A percentile compares a stretch with the other conserved stretches of the same genome.
phyloP scores from a whole-genome alignment of 352 stramenopile genomes.

The Phytophthora sojae region DNA sequence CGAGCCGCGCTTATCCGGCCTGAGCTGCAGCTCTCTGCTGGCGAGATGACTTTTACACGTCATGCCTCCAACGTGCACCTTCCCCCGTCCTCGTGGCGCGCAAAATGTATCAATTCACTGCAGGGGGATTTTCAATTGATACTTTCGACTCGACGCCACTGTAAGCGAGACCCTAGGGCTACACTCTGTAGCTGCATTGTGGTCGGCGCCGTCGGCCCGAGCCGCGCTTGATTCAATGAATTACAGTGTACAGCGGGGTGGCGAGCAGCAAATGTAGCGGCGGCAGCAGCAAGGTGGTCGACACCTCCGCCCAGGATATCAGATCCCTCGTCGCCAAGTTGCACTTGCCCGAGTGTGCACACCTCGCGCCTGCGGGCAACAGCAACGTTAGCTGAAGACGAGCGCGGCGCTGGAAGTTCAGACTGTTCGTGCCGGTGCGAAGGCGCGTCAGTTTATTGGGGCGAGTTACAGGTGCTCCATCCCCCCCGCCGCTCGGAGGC shows the following conservation, averaged over 20 bases:
- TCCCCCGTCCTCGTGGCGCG: slow-evolving; percentile 22
- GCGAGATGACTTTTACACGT: slow-evolving; percentile 3
- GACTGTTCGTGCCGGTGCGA: neutral
- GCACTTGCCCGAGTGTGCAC: neutral
- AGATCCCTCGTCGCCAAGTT: slow-evolving; percentile 29
- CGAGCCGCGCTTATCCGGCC: slow-evolving; percentile 13
- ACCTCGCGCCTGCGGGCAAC: neutral
- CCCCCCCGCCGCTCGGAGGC: neutral
- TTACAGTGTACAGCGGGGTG: neutral
- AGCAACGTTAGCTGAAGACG: slow-evolving; percentile 2
- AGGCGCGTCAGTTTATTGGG: neutral
- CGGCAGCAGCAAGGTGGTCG: slow-evolving; percentile 12
- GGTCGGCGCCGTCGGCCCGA: too few species aligned
- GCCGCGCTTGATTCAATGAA: slow-evolving; percentile 22
- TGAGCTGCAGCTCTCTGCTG: slow-evolving; percentile 5
- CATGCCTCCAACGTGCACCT: slow-evolving; percentile 11
- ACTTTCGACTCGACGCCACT: too few species aligned
- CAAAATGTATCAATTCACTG: slow-evolving; percentile 3
- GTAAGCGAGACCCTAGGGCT: too few species aligned
- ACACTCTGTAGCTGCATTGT: neutral
- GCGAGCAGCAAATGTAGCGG: slow-evolving; percentile 10
- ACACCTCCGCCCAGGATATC: slow-evolving; percentile 26
- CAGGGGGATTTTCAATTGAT: too few species aligned
- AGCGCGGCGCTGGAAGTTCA: neutral
- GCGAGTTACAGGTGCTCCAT: slow-evolving; percentile 6